Evolutionary conservation across 148 eudicot genomes (phyloP).

Genomic region (Nepenthes gracilis): DNA sequence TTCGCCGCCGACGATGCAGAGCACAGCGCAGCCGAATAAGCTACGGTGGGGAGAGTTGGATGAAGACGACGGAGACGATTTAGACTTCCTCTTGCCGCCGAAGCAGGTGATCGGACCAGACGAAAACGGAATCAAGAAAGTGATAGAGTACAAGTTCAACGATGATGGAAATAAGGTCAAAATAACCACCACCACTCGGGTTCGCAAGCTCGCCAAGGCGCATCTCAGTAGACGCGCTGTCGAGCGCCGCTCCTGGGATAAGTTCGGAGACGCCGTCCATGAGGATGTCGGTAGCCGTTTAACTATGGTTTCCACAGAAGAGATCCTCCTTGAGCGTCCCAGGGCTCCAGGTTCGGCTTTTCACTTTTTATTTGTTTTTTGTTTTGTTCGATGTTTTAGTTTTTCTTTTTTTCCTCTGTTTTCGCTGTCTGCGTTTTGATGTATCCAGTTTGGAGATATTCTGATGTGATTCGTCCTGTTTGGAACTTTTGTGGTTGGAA

Average conservation of each 20-base stretch:
- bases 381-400: not conserved
- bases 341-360: constrained; percentile 34
- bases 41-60: constrained; percentile 62
- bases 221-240: constrained; percentile 63
- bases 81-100: constrained; percentile 52
- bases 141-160: constrained; percentile 59
- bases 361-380: not conserved
- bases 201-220: constrained; percentile 57
- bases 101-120: constrained; percentile 64
- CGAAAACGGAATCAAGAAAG: constrained; percentile 52
- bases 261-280: constrained; percentile 69
- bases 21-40: constrained; percentile 1
- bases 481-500: not conserved
- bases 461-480: not conserved
- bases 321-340: constrained; percentile 61
- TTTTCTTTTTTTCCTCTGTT: not conserved
- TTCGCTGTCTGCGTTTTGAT: not conserved
- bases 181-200: constrained; percentile 51
- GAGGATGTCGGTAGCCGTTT: constrained; percentile 55
- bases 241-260: constrained; percentile 62
- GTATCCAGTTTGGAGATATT: not conserved
- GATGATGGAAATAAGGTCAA: constrained; percentile 65
- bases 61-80: constrained; percentile 48
- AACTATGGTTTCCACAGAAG: constrained; percentile 84
- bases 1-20: no score